Base-by-base conservation (phyloP, 257 asterid species). In the Schizonepeta tenuifolia region DNA sequence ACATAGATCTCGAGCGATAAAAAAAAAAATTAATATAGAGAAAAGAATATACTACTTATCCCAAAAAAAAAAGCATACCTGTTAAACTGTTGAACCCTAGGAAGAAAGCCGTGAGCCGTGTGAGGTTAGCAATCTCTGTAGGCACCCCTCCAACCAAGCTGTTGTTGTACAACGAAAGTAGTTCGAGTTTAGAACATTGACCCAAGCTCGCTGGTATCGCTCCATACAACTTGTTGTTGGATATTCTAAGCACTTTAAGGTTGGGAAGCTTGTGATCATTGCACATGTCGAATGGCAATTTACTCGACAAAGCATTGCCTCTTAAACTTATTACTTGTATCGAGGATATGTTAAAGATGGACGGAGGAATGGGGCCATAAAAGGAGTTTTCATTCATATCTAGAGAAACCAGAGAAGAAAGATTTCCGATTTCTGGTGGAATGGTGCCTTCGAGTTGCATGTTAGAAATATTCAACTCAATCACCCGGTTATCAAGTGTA, bases 141-240 rank as follows among this genome's bases (percentile, higher is more conserved):
- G 74, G 65, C 22, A 69, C 64, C 11, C 24, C 35, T 35, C 74
- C 74, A 33, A 4, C 28, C 41, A 70, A 36, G 53, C 12, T 70
- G 54, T 70, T 70, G 6, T 3, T 7, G 2, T 2, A 8, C 35
- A 70, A 55, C 2, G 22, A 41, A 17, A 70, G 35, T 0, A 3
- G 4, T n/a, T 70, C 44, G 40, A 70, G 74, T 3, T 17, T 49
- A 1, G 74, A 70, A 35, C 74, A 70, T 22, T 4, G 57, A 3
- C 49, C 74, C 74, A 54, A 56, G 47, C 41, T 67, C 22, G 74
- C 47, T 2, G 79, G 74, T 11, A 75, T 43, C 15, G 46, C 21
- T 18, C 74, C 79, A 28, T 9, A 8, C 47, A 75, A 57, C 17
- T n/a, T 47, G 17, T 55, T 65, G 21, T 13, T 12, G 3, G 71